Base-by-base conservation (phyloP, 495 filamentous ascomycete species). In the Aspergillus leporis region DNA sequence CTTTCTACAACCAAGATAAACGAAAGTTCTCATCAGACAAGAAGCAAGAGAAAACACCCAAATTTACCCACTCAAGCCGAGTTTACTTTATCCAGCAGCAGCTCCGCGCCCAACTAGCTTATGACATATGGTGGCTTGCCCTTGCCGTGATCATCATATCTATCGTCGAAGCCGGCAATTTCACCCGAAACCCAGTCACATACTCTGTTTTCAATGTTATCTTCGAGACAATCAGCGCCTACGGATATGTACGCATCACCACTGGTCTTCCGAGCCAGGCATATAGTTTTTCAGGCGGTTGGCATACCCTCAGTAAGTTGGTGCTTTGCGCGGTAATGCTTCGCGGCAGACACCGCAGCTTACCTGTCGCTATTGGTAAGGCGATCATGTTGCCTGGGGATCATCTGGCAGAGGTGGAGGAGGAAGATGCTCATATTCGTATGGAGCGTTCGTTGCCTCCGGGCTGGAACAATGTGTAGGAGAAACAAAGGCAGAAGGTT, bases 281-380 rank as follows among this genome's bases (percentile, higher is more conserved):
- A 4, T 90, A 88, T 64, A 84, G 80, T 51, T 90, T 91, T 62
- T 81, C 76, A 40, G 88, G 90, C 0, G 78, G 75, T 3, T 90
- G 86, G 78, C 80, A 86, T 56, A 76, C 72, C 0, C 70, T 83
- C 2, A 87, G 83, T 53, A 92, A 92, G 68, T 53, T 92, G 43
- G 78, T 92, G 4, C 72, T 92, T 7, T 86, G 84, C 56, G 82
- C 81, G 12, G 86, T 92, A 12, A 92, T 91, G 88, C 62, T 92
- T 22, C 66, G 89, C 13, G 90, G 90, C 0, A 70, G 90, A 34
- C 89, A 91, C 74, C 76, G 56, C 6, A 56, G 56, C 31, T 49
- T 63, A 16, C 61, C 61, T 13, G 61, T 63, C 22, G 61, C 61
- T 1, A 59, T 63, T 36, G 61, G 60, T 23, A 56, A 59, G 51